Conservation (phyloP, 2,329 filamentous ascomycete genomes). For the Didymella lethalis region DNA sequence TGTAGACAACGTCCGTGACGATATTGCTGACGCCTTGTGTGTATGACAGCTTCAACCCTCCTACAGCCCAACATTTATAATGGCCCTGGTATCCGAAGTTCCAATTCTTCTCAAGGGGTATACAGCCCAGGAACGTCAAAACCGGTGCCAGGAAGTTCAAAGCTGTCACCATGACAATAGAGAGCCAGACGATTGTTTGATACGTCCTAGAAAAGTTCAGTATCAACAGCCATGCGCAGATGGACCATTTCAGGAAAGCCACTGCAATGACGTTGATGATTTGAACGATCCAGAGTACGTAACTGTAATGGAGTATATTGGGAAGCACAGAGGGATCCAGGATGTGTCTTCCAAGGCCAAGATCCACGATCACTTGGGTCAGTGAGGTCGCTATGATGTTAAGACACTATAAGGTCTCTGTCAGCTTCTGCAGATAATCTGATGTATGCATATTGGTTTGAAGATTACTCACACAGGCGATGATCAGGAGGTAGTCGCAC, state of each 20-base stretch:
- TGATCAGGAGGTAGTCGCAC: conserved; percentile 36
- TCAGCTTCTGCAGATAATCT: conserved; percentile 1
- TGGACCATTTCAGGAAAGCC: conserved; percentile 41
- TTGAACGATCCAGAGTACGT: conserved; percentile 36
- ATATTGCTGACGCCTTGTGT: conserved; percentile 39
- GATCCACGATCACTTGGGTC: conserved; percentile 22
- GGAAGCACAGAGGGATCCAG: conserved; percentile 31
- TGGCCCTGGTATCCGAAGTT: conserved; percentile 25
- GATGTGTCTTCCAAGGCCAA: conserved; percentile 34
- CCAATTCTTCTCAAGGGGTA: conserved; percentile 39
- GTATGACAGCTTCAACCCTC: conserved; percentile 30
- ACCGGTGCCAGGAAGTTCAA: conserved; percentile 40
- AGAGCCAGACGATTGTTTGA: conserved; percentile 35
- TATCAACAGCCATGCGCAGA: conserved; percentile 39
- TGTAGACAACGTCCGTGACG: conserved; percentile 39
- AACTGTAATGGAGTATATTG: conserved; percentile 27
- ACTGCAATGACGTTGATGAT: conserved; percentile 41
- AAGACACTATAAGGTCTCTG: conserved; percentile 21
- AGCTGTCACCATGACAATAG: conserved; percentile 36
- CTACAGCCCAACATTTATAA: conserved; percentile 32
- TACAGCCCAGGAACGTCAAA: conserved; percentile 34
- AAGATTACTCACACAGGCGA: conserved; percentile 30
- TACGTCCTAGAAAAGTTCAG: conserved; percentile 40
- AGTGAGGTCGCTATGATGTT: conserved; percentile 28
- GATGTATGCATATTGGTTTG: no score